Base-by-base conservation (phyloP, 257 asterid species). In the Nicotiana tomentosiformis region DNA sequence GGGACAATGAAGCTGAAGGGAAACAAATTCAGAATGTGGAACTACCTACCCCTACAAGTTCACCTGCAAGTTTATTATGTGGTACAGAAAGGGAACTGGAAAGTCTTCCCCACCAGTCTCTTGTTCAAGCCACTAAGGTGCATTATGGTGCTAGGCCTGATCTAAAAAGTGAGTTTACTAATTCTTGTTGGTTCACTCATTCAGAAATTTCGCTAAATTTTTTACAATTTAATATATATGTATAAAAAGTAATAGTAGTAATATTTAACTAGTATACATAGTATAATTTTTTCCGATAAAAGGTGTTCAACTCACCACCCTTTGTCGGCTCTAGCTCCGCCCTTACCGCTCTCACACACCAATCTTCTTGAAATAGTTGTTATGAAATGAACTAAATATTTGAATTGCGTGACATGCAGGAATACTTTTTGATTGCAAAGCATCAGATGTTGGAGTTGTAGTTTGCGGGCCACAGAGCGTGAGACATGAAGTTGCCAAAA, bases 121-220 rank as follows among this genome's bases (percentile, higher is more conserved):
- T 93, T 32, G 91, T 84, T 2, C 93, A 91, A 83, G 90, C 88
- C 18, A 93, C 97, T 10, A 90, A 84, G 4, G 90, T 92, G 82
- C 94, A 90, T 72, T 93, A 85, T 78, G 95, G 94, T 17, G 78
- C 87, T 6, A 87, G 96, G 43, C 96, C 96, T 66, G 93, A 90
- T 87, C 81, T 93, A 7, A 90, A 89, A 87, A 90, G 94, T 90
- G 86, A 86, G 95, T 87, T 15, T 32, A 33, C 35, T 20, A 11
- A 8, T 20, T 11, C 35, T 30, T 58, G 29, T 56, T 15, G 17
- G 3, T 14, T 35, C 18, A 15, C 17, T 53, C 18, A 51, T 51
- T 49, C 14, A 12, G 16, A 37, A 37, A 37, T 37, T 37, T 37
- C 0, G 8, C 43, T 37, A 6, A 7, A 1, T 1, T 1, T 37